Evolutionary conservation across 2,329 filamentous ascomycete species (phyloP).

Genomic region (Hypomyces rosellus): DNA sequence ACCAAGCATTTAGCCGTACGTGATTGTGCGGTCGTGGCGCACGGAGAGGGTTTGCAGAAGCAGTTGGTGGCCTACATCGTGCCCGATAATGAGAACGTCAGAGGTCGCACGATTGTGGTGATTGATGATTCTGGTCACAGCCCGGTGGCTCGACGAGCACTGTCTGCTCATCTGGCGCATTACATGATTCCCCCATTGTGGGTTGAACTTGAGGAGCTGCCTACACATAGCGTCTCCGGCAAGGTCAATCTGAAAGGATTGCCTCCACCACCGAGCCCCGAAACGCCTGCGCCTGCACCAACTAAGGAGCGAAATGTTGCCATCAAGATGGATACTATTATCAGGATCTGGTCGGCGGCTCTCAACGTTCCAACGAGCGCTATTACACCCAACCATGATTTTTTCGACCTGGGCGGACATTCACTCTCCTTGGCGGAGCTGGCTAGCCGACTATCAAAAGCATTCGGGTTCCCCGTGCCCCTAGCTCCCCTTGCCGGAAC

Average conservation of each 20-base stretch:
- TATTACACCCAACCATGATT: constrained; percentile 66
- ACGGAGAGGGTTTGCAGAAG: constrained; percentile 68
- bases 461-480: constrained; percentile 67
- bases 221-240: constrained; percentile 71
- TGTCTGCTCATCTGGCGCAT: constrained; percentile 63
- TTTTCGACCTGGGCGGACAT: constrained; percentile 76
- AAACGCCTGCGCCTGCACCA: constrained; percentile 31
- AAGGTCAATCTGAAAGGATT: constrained; percentile 70
- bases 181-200: constrained; percentile 80
- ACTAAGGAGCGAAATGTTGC: constrained; percentile 52
- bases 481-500: constrained; percentile 64
- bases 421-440: constrained; percentile 72
- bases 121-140: constrained; percentile 68
- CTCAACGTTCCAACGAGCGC: constrained; percentile 57
- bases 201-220: constrained; percentile 65
- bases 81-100: constrained; percentile 52
- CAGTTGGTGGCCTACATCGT: constrained; percentile 75
- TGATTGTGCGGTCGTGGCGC: constrained; percentile 65
- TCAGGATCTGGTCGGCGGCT: constrained; percentile 65
- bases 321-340: constrained; percentile 60
- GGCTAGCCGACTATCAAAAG: constrained; percentile 60
- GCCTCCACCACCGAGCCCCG: constrained; percentile 52
- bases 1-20: constrained; percentile 62
- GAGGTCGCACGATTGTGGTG: constrained; percentile 54
- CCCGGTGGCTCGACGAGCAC: constrained; percentile 57